Percentiles rank a stretch among this genome's conserved stretches.
Conservation (phyloP, 176 grass and related monocot genomes). For the Poa annua region DNA sequence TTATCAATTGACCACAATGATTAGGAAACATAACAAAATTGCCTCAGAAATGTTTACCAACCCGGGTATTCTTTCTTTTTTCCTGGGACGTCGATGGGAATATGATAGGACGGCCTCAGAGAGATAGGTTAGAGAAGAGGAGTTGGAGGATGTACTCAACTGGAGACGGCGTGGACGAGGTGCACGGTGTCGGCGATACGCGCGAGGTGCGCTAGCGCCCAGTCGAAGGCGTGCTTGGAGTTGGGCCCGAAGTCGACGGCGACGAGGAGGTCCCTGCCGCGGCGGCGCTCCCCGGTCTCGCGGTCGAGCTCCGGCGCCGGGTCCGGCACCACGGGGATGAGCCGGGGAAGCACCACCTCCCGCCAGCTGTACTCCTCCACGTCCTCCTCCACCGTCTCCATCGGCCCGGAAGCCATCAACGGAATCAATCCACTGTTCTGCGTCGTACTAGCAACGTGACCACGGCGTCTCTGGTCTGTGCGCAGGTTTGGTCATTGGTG, state of each 20-base stretch:
- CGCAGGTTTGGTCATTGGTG: background rate
- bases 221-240: slow-evolving; percentile 87
- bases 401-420: background rate
- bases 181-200: slow-evolving; percentile 87
- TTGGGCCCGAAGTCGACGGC: slow-evolving; percentile 89
- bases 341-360: slow-evolving; percentile 76
- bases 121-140: background rate
- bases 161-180: slow-evolving; percentile 77
- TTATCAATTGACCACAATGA: background rate
- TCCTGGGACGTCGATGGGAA: background rate
- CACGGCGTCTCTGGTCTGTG: background rate
- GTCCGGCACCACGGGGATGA: slow-evolving; percentile 62
- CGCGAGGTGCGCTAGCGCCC: slow-evolving; percentile 76
- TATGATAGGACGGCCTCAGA: background rate
- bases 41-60: background rate
- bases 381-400: slow-evolving; percentile 73
- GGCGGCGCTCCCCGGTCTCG: slow-evolving; percentile 79
- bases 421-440: background rate
- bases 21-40: background rate
- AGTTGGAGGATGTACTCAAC: slow-evolving; percentile 43
- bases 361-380: slow-evolving; percentile 89
- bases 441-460: background rate
- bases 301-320: slow-evolving; percentile 70
- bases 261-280: slow-evolving; percentile 75
- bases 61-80: background rate